Evolutionary conservation across 768 basidiomycete genomes (phyloP).

Genomic region (Trametes gibbosa): DNA sequence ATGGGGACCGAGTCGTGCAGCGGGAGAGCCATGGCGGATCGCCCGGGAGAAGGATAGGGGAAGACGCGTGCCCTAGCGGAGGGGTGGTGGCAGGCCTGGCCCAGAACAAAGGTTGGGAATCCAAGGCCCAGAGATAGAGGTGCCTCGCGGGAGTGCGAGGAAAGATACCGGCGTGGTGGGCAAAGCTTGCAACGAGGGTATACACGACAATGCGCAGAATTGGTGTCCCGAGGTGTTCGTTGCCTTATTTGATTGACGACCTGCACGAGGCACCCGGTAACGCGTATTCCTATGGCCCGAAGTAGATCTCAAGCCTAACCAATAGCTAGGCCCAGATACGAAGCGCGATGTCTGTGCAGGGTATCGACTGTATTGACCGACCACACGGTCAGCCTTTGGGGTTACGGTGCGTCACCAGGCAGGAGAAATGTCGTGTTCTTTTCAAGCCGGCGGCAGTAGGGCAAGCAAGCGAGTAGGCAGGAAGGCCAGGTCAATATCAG

Average conservation of each 20-base stretch:
- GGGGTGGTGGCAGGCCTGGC: slow-evolving; percentile 6
- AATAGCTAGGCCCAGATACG: neutral
- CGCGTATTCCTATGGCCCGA: neutral
- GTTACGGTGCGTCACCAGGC: neutral
- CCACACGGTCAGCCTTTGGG: too few relatives aligned
- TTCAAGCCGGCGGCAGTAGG: slow-evolving; percentile 2
- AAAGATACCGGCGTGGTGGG: slow-evolving; percentile 8
- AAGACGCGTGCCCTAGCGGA: slow-evolving; percentile 4
- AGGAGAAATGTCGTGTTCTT: neutral
- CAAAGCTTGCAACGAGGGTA: slow-evolving; percentile 5
- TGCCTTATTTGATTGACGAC: neutral
- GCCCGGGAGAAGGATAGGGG: slow-evolving; percentile 7
- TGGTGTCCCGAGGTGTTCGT: neutral
- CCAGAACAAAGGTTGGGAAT: slow-evolving; percentile 15
- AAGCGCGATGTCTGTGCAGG: neutral
- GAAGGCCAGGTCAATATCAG: neutral
- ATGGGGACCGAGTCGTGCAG: slow-evolving; percentile 8
- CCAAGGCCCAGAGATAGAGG: neutral
- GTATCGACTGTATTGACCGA: neutral
- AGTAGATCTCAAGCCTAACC: slow-evolving; percentile 2
- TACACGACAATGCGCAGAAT: neutral
- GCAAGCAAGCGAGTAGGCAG: neutral
- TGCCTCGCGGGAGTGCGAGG: slow-evolving; percentile 13
- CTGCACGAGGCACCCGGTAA: neutral
- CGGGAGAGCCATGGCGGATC: slow-evolving; percentile 3